Base-by-base conservation (phyloP, 2,329 filamentous ascomycete genomes). In the Neopestalotiopsis sp. region DNA sequence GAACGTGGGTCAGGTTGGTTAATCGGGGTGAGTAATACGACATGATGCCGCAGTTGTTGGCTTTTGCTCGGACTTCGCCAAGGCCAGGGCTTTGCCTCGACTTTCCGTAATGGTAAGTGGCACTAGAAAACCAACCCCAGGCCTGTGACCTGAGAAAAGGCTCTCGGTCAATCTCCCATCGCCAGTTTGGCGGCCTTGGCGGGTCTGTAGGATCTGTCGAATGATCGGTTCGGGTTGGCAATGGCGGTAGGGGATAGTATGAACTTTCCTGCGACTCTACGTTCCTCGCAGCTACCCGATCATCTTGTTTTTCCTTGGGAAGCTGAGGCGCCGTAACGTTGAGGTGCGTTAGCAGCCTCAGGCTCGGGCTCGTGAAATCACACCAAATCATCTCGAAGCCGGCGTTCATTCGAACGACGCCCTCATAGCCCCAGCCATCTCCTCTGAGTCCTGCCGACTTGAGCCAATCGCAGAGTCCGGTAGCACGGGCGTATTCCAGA, bases 381-480 rank as follows among this genome's bases (percentile, higher is more conserved):
- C 84, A 86, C 84, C 84, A 85, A n/a, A 86, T 84, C 73, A 85
- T 75, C 75, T 86, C 84, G 69, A 86, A 86, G 4, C 83, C 84
- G 13, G 84, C 82, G 72, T 86, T 85, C 84, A 86, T 86, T 68
- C 84, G 79, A 57, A 86, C 81, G 45, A 86, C 76, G 1, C 83
- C 84, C 72, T 88, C 85, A 40, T 83, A 81, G 49, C 83, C 84
- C 84, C 83, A 86, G 4, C 82, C 84, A 9, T 71, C 69, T 1
- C 83, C 84, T 5, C 84, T 79, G 14, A 86, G 78, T 0, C 80
- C 77, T 3, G 78, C 74, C 9, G 77, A 74, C 32, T 71, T 71
- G 7, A 85, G 75, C 83, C 84, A 86, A 30, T 82, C 75, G 70
- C 85, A 87, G 49, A 87, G 75, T 4, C 82, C 83, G 20, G 75